Percentiles rank a stretch among this genome's conserved stretches.
These are phyloP conservation scores for Zasmidium angulare DNA, from an alignment of 2,329 filamentous ascomycete genomes.

Conservation along the genomic window DNA sequence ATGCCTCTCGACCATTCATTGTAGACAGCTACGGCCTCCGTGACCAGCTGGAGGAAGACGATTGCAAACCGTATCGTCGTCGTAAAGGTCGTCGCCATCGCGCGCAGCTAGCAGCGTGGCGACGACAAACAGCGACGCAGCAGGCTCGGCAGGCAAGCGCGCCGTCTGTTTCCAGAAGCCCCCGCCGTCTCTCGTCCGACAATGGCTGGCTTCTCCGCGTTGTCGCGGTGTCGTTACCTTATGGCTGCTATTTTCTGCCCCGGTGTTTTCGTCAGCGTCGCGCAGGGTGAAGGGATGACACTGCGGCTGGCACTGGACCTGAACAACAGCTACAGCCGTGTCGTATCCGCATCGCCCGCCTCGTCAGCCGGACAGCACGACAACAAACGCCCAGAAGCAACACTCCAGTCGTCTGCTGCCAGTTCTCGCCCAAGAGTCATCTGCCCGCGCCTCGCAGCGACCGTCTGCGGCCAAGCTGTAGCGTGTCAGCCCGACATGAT, in stretches of 20 bases:
- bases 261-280: neutral
- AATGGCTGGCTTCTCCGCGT: slow-evolving; percentile 5
- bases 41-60: neutral
- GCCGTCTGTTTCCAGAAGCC: slow-evolving; percentile 3
- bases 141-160: neutral
- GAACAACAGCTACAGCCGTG: neutral
- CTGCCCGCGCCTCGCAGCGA: neutral
- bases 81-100: neutral
- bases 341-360: neutral
- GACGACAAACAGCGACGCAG: slow-evolving; percentile 1
- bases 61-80: neutral
- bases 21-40: neutral
- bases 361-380: neutral
- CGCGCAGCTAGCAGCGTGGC: slow-evolving; percentile 1
- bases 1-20: neutral
- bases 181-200: neutral
- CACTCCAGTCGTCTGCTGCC: neutral
- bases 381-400: neutral
- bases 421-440: neutral
- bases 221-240: neutral
- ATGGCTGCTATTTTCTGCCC: neutral
- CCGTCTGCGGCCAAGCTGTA: neutral
- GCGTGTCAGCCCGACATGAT: neutral
- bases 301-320: neutral
- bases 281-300: neutral